Evolutionary conservation across 805 yeast species (phyloP).

Genomic region (Starmerella geochares): DNA sequence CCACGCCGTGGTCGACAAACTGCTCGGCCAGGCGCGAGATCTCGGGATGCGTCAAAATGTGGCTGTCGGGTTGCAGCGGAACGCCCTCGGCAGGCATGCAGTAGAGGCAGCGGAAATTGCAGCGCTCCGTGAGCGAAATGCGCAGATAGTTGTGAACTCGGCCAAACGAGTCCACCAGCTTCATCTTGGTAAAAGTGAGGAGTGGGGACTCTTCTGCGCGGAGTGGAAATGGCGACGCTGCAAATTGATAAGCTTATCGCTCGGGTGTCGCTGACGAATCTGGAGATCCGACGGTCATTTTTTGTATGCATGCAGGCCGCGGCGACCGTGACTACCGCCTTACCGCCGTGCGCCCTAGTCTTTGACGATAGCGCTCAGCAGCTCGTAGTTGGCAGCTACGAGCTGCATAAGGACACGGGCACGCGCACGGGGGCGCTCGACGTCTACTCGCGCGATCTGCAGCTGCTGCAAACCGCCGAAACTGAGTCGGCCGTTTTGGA

Average conservation of each 20-base stretch:
- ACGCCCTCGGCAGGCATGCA: slow-evolving; percentile 53
- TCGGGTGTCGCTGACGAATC: neutral
- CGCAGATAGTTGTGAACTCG: slow-evolving; percentile 43
- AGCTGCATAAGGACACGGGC: slow-evolving; percentile 50
- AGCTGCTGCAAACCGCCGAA: slow-evolving; percentile 18
- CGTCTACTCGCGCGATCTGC: slow-evolving; percentile 29
- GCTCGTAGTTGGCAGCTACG: slow-evolving; percentile 69
- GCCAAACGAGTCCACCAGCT: slow-evolving; percentile 33
- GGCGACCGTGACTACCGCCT: slow-evolving; percentile 34
- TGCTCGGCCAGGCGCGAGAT: slow-evolving; percentile 37
- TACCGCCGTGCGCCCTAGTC: slow-evolving; percentile 79
- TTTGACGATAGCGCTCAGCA: slow-evolving; percentile 39
- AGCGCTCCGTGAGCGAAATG: slow-evolving; percentile 44
- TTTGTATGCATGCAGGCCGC: slow-evolving; percentile 2
- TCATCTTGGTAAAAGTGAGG: neutral
- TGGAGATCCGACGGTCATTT: neutral
- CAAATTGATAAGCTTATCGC: neutral
- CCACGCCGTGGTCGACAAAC: slow-evolving; percentile 43
- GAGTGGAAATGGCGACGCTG: neutral
- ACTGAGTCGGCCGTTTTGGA: slow-evolving; percentile 54
- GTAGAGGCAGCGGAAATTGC: slow-evolving; percentile 39
- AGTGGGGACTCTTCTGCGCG: no score
- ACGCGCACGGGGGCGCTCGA: slow-evolving; percentile 56
- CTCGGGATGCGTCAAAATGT: slow-evolving; percentile 38
- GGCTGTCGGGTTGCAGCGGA: slow-evolving; percentile 37